Base-by-base conservation (phyloP, 2,329 filamentous ascomycete genomes). In the Alternaria novae-zelandiae region DNA sequence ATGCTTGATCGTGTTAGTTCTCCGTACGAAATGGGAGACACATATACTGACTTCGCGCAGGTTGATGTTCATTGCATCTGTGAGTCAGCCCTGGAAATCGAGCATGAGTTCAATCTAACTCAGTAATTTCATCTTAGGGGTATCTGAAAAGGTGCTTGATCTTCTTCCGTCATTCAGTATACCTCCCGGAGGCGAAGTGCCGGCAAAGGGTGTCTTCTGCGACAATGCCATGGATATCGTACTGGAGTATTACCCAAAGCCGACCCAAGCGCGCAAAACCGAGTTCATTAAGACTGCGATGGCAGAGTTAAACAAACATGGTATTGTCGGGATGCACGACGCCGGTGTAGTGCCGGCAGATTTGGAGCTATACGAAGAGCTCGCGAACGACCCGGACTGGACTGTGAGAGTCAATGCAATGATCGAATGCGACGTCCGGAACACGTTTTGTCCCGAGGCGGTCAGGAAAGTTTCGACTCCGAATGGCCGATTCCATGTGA, bases 181-280 rank as follows among this genome's bases (percentile, higher is more conserved):
- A 2, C 87, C 88, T 1, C 87, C 88, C 1, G 90, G 89, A 11
- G 90, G 90, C 2, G 88, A 91, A 63, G 85, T 91, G 11, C 89
- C 89, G 0, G 88, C 88, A 0, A 83, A 85, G 70, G 90, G 90
- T 45, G 89, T 92, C 10, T 91, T 92, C 69, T 92, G 90, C 73
- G 90, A 92, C 76, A 91, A 91, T 72, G 89, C 90, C 23, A 91
- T 91, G 86, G 87, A 89, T 46, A 76, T 89, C 54, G 83, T 91
- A 36, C 81, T 83, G 60, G 78, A 82, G 3, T 70, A 86, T 17
- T 90, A 88, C 82, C 89, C 89, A 2, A 84, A 85, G 61, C 87
- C 88, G 0, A 82, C 81, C 47, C 78, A 76, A 6, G 81, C 82
- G n/a, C 84, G 83, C 67, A 90, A 88, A 71, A 82, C 83, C 6